Evolutionary conservation across 2,329 filamentous ascomycete species (phyloP), one percentile per base, ranked within the genome.

Genomic region (Sclerotinia subarctica): DNA sequence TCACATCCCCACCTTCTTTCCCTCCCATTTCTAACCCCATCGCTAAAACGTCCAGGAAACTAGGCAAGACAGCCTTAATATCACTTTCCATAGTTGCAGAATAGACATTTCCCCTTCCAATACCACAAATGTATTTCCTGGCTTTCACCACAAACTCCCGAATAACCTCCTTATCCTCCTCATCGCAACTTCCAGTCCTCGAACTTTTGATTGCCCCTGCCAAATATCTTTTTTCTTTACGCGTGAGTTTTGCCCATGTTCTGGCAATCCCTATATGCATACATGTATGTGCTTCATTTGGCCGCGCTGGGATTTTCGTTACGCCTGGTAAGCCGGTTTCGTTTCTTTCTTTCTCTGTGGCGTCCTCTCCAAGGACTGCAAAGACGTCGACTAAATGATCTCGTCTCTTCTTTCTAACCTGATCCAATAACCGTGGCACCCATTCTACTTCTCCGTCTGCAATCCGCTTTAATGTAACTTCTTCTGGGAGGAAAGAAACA

Each of bases 91-190:
- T 29, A 19, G 24, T 46, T 2, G 38, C 56, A 17, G 10, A 59
- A 46, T 46, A 59, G 26, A 59, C 2, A 46, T 59, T 59, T 24
- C 56, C 56, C 24, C 56, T 59, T 24, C 56, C 56, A 46, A 44
- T 42, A 8, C 56, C 38, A 58, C 38, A 44, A 13, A 58, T 46
- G 1, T 26, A 29, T 58, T 58, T 44, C 10, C 38, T 26, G 8
- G 56, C n/a, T 44, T 46, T 44, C 4, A n/a, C 19, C 5, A 58
- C 29, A 19, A 58, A 58, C 38, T 44, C 56, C 8, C 24, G 7
- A 11, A 58, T 44, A 11, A 13, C 24, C 10, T 15, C 21, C 2
- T 58, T 3, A 38, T 56, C 32, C 21, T 24, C 53, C 13, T 38
- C 13, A 56, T 56, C 53, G 15, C 53, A n/a, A 24, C 15, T 5